These are phyloP conservation scores for Xerocomellus chrysenteron DNA, from an alignment of 768 basidiomycete species.

Conservation along the genomic window DNA sequence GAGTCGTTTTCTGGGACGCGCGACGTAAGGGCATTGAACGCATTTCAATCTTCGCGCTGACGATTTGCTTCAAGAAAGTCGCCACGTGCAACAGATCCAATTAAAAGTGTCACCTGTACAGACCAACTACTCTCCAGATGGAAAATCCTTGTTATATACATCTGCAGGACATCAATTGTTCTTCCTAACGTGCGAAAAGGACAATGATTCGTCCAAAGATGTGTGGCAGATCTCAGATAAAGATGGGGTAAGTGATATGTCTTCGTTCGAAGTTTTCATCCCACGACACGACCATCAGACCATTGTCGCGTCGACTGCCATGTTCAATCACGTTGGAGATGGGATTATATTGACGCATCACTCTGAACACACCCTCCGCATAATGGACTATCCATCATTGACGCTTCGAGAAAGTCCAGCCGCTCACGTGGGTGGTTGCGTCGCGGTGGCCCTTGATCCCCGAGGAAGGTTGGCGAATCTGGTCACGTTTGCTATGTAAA, in stretches of 20 bases:
- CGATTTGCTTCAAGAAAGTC: conserved; percentile 53
- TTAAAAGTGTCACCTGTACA: conserved; percentile 63
- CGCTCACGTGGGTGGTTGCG: conserved; percentile 80
- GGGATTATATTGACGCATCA: conserved; percentile 66
- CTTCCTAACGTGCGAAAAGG: conserved; percentile 57
- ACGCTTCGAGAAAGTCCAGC: conserved; percentile 58
- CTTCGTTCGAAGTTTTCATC: neutral
- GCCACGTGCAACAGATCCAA: conserved; percentile 57
- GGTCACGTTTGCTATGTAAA: neutral
- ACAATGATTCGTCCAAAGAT: conserved; percentile 52
- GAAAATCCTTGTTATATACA: conserved; percentile 60
- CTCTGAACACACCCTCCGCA: conserved; percentile 61
- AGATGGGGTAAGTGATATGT: conserved; percentile 18
- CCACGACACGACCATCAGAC: conserved; percentile 32
- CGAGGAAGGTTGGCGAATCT: conserved; percentile 54
- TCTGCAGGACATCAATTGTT: conserved; percentile 60
- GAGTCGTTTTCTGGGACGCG: conserved; percentile 82
- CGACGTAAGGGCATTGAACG: conserved; percentile 51
- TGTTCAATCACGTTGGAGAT: conserved; percentile 76
- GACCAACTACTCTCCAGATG: conserved; percentile 72
- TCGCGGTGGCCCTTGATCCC: conserved; percentile 76
- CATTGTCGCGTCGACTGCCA: conserved; percentile 58
- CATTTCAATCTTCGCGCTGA: conserved; percentile 3
- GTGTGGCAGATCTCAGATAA: conserved; percentile 44
- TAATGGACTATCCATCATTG: conserved; percentile 68